Evolutionary conservation across 352 stramenopile genomes (phyloP).

Genomic region (Pythium chondricola): DNA sequence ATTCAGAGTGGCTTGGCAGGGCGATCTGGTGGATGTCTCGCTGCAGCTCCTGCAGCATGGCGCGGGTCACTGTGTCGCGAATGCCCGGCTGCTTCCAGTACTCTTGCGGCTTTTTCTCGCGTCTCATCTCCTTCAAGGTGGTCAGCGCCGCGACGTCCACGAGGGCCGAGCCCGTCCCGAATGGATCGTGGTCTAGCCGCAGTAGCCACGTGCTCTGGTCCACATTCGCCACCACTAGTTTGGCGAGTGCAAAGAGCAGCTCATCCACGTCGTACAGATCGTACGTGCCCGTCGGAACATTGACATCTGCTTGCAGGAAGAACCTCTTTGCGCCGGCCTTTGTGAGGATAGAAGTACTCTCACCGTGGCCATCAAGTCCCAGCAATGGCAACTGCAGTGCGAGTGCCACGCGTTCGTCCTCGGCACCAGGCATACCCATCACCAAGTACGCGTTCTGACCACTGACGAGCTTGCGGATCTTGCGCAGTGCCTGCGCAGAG

Average conservation of each 20-base stretch:
- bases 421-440: constrained; percentile 54
- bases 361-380: constrained; percentile 34
- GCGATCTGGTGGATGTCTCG: constrained; percentile 24
- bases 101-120: constrained; percentile 51
- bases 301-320: constrained; percentile 82
- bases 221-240: constrained; percentile 82
- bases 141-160: constrained; percentile 62
- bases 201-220: constrained; percentile 75
- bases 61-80: constrained; percentile 48
- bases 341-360: constrained; percentile 50
- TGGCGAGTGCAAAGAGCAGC: constrained; percentile 70
- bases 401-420: constrained; percentile 79
- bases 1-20: constrained; percentile 27
- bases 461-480: constrained; percentile 49
- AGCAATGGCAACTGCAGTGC: constrained; percentile 75
- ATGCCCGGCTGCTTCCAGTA: constrained; percentile 67
- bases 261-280: constrained; percentile 89
- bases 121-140: constrained; percentile 52
- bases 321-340: constrained; percentile 75
- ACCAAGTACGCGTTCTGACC: constrained; percentile 77
- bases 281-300: constrained; percentile 79
- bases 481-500: constrained; percentile 70
- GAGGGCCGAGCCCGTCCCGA: constrained; percentile 47
- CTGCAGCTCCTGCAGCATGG: constrained; percentile 54
- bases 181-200: constrained; percentile 76